Base-by-base conservation (phyloP, 2,329 filamentous ascomycete species). In the Pyricularia grisea region DNA sequence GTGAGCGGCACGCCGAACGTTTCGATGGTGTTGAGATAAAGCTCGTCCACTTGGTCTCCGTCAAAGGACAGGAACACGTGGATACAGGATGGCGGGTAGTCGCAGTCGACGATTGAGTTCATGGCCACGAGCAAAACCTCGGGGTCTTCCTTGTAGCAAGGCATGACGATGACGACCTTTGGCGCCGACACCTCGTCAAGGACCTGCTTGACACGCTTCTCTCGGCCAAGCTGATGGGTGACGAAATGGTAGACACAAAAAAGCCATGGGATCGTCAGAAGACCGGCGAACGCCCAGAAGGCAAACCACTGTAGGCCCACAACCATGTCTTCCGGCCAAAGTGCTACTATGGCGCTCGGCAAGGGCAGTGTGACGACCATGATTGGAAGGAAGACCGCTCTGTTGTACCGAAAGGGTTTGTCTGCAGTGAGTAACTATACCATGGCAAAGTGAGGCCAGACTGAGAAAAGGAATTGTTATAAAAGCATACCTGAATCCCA, bases 51-150 rank as follows among this genome's bases (percentile, higher is more conserved):
- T 71, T 92, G 86, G 73, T 94, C 92, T 68, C 94, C 94, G 74
- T 98, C 95, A 75, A 97, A 98, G 0, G 94, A 97, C 2, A 98
- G 84, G 79, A 98, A 98, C 33, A 97, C 90, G 77, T 98, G 95
- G 70, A 97, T 90, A 78, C 94, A 97, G 1, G 92, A 90, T 5
- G 93, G 87, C 0, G 95, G 94, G 72, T 98, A 98, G 74, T 97
- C 94, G 79, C 93, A 96, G 74, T 94, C 91, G 67, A 97, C 93
- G 42, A 98, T 90, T 0, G 94, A 97, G 79, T 97, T 90, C 73
- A 97, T 85, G 4, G 94, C 95, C 65, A 91, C 91, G 69, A 97
- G 84, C 65, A 98, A 84, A 14, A 97, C 85, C 0, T 92, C 90
- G 0, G 93, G 92, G 33, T 93, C 89, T 76, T 98, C 95, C 76